These are phyloP conservation scores for Amniculicola lignicola DNA, from an alignment of 495 filamentous ascomycete genomes.

Conservation along the genomic window DNA sequence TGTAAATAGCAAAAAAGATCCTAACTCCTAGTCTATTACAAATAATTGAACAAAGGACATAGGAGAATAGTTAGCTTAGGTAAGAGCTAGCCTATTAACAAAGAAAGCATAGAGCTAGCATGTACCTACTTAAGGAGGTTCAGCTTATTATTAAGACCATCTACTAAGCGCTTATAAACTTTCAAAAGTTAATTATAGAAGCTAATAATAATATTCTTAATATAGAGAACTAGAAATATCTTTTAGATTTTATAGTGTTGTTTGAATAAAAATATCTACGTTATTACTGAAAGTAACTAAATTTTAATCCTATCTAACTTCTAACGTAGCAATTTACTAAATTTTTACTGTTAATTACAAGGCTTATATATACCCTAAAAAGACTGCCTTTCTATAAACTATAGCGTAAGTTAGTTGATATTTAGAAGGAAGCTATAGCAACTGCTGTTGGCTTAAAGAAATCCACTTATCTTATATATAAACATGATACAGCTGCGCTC, in stretches of 20 bases:
- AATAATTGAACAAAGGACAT: too few relatives aligned
- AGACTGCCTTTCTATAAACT: background rate
- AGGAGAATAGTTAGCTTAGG: too few relatives aligned
- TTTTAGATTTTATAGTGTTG: too few relatives aligned
- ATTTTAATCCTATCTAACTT: background rate
- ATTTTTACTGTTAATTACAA: background rate
- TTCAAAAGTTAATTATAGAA: slow-evolving; percentile 2
- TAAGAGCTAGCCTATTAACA: background rate
- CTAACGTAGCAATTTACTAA: background rate
- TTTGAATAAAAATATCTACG: too few relatives aligned
- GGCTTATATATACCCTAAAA: background rate
- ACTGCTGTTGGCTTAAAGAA: background rate
- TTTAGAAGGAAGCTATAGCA: background rate
- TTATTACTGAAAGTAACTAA: too few relatives aligned
- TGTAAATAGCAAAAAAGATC: too few relatives aligned
- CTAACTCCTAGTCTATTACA: too few relatives aligned
- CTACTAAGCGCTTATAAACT: background rate
- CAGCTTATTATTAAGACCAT: background rate
- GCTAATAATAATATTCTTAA: slow-evolving; percentile 7
- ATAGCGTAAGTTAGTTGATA: background rate
- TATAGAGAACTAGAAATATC: too few relatives aligned
- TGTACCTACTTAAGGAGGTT: background rate
- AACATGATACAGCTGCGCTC: background rate
- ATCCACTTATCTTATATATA: slow-evolving; percentile 1
- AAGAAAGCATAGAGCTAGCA: background rate